Base-by-base conservation (phyloP, 2,329 filamentous ascomycete species). In the Emergomyces africanus region DNA sequence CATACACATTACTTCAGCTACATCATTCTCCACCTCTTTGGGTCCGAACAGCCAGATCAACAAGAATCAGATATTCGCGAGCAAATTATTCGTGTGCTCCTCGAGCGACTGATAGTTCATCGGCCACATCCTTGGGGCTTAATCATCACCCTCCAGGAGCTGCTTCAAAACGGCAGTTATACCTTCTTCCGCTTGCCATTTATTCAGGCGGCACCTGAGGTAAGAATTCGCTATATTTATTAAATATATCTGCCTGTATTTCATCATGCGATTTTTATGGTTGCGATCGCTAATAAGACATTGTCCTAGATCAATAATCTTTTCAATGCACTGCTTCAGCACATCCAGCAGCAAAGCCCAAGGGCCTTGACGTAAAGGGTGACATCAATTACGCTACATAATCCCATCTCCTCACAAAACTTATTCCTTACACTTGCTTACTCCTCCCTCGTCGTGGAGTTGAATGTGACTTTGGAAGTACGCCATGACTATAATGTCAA, bases 41-140 rank as follows among this genome's bases (percentile, higher is more conserved):
- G 85, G 23, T 55, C 83, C 63, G 88, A 94, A 53, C 75, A 77
- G 81, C 68, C 80, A 74, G 70, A 76, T 60, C 84, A 87, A 18
- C 88, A 94, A 68, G 89, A 92, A 67, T 81, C 81, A 1, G 87
- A 90, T 63, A 85, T 96, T 54, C 88, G 92, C 41, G 88, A 97
- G 75, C 89, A 95, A 71, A 92, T 99, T 60, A 89, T 90, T 57
- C 84, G 92, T 53, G 85, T 96, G 28, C 78, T 99, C 51, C 79
- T 96, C 42, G 94, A 99, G 78, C 84, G 94, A 54, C 78, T 96
- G 53, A 83, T 95, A 61, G 88, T 90, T 25, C 90, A 89, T 71
- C 90, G 91, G 76, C 92, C 92, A 57, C 92, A 97, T 71, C 92
- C 95, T 20, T 97, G 92, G 92, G 95, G 95, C 14, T 77, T 99